Base-by-base conservation (phyloP, 2,329 filamentous ascomycete species). In the Colletotrichum lini region DNA sequence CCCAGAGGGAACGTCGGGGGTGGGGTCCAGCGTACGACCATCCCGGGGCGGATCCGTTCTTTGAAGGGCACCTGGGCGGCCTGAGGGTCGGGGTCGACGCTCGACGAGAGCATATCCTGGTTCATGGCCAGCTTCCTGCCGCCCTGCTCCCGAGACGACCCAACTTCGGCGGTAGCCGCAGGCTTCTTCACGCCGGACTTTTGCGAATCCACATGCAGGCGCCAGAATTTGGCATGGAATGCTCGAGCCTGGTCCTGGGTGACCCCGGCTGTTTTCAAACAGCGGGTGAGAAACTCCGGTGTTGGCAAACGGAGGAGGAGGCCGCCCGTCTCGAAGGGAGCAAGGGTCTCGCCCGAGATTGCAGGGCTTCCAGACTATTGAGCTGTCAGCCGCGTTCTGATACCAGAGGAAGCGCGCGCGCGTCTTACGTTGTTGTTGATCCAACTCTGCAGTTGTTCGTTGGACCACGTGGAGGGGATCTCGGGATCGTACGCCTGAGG, bases 171-270 rank as follows among this genome's bases (percentile, higher is more conserved):
- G 38, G 23, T 52, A 2, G 8, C 6, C 30, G 69, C 21, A 1
- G 53, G n/a, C 45, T 40, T 21, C 4, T 59, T 61, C 15, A 26
- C 21, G 61, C 40, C 50, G 42, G 65, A 9, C 72, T 67, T 75
- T 38, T 78, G 77, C 1, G 82, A 83, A 67, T 85, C 83, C 12
- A 84, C 75, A 56, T 85, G 83, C 49, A 84, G 67, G 21, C 78
- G 76, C 84, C 83, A 85, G 0, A 86, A 75, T 68, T 85, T 86
- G 26, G 77, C 71, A 16, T 81, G 79, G 61, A 86, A 83, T 4
- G 82, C 82, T 3, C 76, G 78, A 13, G 84, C 84, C 61, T 85
- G 82, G 57, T 85, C 79, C 0, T 67, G 45, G 0, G 75, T 79
- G 4, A 84, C 79, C 0, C 76, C 79, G 0, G 76, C 74, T 5